Evolutionary conservation across 2,329 filamentous ascomycete species (phyloP).

Genomic region (Phoma sp.): DNA sequence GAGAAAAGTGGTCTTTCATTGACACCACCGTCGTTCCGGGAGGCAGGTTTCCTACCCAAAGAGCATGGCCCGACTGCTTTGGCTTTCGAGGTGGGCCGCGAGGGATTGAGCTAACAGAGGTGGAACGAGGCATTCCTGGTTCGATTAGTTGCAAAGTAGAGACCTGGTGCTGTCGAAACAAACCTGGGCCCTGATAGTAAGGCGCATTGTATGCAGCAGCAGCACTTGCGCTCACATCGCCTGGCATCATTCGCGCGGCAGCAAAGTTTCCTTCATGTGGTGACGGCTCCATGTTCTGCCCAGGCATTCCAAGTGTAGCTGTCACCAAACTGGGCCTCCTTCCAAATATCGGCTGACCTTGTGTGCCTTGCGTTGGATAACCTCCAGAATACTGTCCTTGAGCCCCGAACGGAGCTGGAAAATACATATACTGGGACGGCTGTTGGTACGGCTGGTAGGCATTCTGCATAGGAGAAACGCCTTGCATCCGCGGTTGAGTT

Average conservation of each 20-base stretch:
- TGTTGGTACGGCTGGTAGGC: conserved; percentile 42
- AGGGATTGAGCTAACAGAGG: conserved; percentile 49
- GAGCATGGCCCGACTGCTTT: conserved; percentile 78
- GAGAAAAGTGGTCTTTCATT: conserved; percentile 89
- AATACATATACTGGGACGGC: conserved; percentile 45
- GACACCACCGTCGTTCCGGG: conserved; percentile 80
- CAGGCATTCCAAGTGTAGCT: conserved; percentile 23
- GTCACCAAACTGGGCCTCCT: conserved; percentile 37
- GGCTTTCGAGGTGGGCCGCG: conserved; percentile 71
- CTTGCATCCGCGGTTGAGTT: conserved; percentile 34
- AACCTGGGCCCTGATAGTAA: conserved; percentile 9
- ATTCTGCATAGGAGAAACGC: conserved; percentile 29
- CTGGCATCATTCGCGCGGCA: conserved; percentile 20
- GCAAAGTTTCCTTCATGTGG: conserved; percentile 29
- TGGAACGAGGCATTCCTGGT: conserved; percentile 29
- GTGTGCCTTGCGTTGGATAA: conserved; percentile 32
- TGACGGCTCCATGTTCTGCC: conserved; percentile 29
- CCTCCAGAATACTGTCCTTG: conserved; percentile 36
- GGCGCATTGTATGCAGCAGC: conserved; percentile 24
- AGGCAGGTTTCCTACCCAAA: conserved; percentile 95
- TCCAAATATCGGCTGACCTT: conserved; percentile 35
- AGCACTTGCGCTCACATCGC: conserved; percentile 24
- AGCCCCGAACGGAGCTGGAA: conserved; percentile 40
- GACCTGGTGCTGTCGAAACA: neutral
- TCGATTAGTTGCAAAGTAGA: conserved; percentile 7